phyloP scores from a whole-genome alignment of 179 eudicot genomes.

The Sideroxylon spinosum region DNA sequence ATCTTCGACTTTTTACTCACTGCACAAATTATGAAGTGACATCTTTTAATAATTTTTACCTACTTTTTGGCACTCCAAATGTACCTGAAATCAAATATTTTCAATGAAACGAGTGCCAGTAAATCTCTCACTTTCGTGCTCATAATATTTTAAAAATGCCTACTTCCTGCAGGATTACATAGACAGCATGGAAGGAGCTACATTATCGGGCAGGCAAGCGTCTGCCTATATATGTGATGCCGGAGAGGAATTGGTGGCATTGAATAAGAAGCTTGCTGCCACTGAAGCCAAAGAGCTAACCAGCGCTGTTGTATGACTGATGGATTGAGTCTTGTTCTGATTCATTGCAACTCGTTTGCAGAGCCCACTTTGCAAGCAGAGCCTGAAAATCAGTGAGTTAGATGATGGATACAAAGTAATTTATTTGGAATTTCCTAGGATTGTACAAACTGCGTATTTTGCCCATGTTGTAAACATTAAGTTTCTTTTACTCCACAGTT shows the following conservation, averaged over 20 bases:
- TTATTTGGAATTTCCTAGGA: slow-evolving; percentile 4
- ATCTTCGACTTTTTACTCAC: too few species aligned
- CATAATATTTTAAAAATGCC: background rate
- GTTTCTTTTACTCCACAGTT: too few species aligned
- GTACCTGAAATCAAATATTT: background rate
- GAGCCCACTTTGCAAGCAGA: background rate
- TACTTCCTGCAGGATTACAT: slow-evolving; percentile 64
- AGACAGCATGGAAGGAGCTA: slow-evolving; percentile 99
- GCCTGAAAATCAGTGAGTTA: background rate
- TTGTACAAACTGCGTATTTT: background rate
- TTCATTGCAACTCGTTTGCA: background rate
- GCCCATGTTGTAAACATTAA: too few species aligned
- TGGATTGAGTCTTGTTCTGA: slow-evolving; percentile 54
- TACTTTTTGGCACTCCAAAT: too few species aligned
- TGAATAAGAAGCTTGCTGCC: slow-evolving; percentile 45
- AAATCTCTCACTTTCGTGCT: slow-evolving; percentile 8
- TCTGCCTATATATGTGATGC: slow-evolving; percentile 84
- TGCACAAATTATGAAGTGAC: too few species aligned
- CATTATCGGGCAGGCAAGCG: slow-evolving; percentile 93
- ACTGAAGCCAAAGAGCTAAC: slow-evolving; percentile 31
- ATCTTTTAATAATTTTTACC: too few species aligned
- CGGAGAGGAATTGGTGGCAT: slow-evolving; percentile 63
- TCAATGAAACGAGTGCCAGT: background rate
- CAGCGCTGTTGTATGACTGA: slow-evolving; percentile 25
- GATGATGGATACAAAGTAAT: background rate